Base-by-base conservation (phyloP, 2,329 filamentous ascomycete species). In the Triangularia verruculosa region DNA sequence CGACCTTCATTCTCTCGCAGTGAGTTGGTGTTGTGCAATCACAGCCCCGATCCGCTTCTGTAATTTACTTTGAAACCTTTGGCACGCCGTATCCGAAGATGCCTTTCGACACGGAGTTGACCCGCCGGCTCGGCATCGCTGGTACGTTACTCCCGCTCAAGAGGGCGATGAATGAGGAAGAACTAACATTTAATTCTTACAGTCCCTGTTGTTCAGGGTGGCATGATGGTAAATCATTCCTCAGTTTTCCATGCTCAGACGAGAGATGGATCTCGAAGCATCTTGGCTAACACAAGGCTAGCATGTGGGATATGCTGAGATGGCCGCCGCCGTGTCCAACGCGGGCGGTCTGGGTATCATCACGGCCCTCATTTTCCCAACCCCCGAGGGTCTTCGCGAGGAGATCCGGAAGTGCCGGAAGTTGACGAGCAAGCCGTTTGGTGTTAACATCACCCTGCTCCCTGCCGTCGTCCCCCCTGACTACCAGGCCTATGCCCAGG, bases 371-470 rank as follows among this genome's bases (percentile, higher is more conserved):
- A 98, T 96, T 61, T 96, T 96, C 85, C 91, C 95, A 32, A 90
- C 91, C 15, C 94, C 95, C 56, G 91, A 93, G 77, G 93, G 92
- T 74, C 88, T 99, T 62, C 93, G 94, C 77, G 90, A 91, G 74
- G 95, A 99, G 81, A 99, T 99, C 78, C 89, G 86, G 68, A 89
- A 86, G 79, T 96, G 92, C 83, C 89, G 88, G 70, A 86, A 83
- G 68, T 87, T 98, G 81, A 95, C 91, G 63, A 81, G 82, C 67
- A 84, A 87, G 68, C 91, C 91, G 17, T 98, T 99, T 77, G 95
- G 85, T 73, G 94, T 98, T 72, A 99, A 99, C 80, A 86, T 98
- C 70, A 99, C 95, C 8, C 89, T 98, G 66, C 89, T 98, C 54
- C 95, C 95, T 27, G 86, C 93, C 62, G 85, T 98, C 71, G 89